phyloP scores from a whole-genome alignment of 192 early-diverging fungal species.

The Fimicolochytrium jonesii region DNA sequence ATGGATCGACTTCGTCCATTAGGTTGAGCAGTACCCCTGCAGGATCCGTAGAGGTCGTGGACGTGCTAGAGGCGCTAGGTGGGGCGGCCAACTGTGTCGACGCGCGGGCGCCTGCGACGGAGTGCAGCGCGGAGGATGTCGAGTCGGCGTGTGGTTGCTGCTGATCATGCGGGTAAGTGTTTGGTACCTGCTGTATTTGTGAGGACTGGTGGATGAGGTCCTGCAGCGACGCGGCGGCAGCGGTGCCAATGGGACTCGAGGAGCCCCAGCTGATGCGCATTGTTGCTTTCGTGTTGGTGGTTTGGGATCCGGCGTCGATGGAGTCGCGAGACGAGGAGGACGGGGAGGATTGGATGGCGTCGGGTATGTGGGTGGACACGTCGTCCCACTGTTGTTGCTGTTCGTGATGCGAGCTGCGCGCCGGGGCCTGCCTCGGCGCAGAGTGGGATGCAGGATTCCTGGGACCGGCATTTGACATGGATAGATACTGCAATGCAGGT shows the following conservation, averaged over 20 bases:
- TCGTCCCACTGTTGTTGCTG: not conserved
- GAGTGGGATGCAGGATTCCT: no score
- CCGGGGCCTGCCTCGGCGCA: not conserved
- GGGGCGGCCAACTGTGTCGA: not conserved
- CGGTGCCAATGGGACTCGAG: not conserved
- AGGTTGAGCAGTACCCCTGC: not conserved
- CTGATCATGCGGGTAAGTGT: no score
- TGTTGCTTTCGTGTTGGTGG: not conserved
- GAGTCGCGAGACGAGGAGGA: not conserved
- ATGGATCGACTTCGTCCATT: constrained; percentile 12
- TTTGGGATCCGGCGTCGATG: not conserved
- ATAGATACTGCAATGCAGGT: no score
- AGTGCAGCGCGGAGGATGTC: not conserved
- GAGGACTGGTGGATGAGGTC: no score
- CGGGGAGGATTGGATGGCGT: not conserved
- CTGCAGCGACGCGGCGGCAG: no score
- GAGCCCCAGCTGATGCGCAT: constrained; percentile 14
- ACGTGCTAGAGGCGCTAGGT: not conserved
- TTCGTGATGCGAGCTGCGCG: not conserved
- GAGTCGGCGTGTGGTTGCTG: not conserved
- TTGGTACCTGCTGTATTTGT: no score
- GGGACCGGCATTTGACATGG: no score
- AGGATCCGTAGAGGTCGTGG: not conserved
- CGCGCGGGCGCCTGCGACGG: not conserved
- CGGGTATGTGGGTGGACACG: not conserved